Base-by-base conservation (phyloP, 108 stramenopile genomes). In the Epithemia pelagica region DNA sequence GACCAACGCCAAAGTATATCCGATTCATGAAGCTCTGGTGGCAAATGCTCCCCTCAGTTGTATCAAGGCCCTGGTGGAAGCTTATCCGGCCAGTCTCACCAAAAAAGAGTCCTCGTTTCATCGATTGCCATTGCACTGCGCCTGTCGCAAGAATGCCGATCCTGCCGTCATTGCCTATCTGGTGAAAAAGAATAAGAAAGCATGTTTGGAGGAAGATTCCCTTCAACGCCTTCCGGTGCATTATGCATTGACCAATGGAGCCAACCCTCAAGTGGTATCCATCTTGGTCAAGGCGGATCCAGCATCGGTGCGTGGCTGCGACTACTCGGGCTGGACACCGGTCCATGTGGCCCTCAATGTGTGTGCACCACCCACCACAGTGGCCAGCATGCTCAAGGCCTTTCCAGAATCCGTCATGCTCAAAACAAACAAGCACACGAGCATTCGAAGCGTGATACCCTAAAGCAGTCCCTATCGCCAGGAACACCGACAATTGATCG, bases 81-180 rank as follows among this genome's bases (percentile, higher is more conserved):
- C 81, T 30, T 82, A 80, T 70, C 83, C 81, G 0, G 72, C 75
- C 46, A 74, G 73, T 1, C 59, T 86, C 23, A 67, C 57, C 52
- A 70, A 74, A 59, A 64, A 55, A 32, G 88, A 89, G 46, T 78
- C 77, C 1, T 75, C 83, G 26, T 89, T 84, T 61, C 59, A 86
- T 19, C 73, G 88, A 52, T 54, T 83, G 18, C 83, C 88, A 1
- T 65, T 89, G 62, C 88, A 89, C 54, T 81, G 85, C 62, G 88
- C 88, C 10, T 89, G 85, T 72, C 83, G 83, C 55, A 86, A 83
- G 59, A 82, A 78, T 64, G 88, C 88, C 21, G 63, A 71, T 19
- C 58, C 63, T 20, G 75, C 78, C 28, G 78, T 83, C 23, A 73
- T 89, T 2, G 71, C 76, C 55, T 46, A 74, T 5, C 63, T 89